Evolutionary conservation across 768 basidiomycete genomes (phyloP), one percentile per base, ranked within the genome.

Genomic region (Psilocybe tampanensis): DNA sequence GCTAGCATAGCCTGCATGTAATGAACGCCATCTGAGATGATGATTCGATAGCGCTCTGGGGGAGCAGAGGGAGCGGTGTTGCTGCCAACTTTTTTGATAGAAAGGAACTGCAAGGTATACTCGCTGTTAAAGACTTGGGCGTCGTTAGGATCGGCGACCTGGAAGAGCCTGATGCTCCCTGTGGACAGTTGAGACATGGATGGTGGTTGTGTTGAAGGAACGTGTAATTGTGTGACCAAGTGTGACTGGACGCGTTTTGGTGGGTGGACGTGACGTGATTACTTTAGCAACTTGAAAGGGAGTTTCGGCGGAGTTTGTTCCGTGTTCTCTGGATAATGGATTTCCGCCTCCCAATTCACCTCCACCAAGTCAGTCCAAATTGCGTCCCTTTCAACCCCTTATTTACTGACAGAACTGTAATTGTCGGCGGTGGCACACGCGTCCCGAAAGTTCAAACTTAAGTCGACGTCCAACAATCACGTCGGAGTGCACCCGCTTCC

Each of bases 1-100:
- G 95, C 92, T 32, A 98, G 79, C 97, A 99, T 98, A 22, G 91
- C 88, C 70, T 98, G 97, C 47, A 90, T 78, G 70, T 91, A 97
- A 62, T 90, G 75, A 18, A 79, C 77, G 39, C 96, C 95, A 72
- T 98, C 96, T 0, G 94, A 96, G 39, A 98, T 76, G 71, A 98
- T 92, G 58, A 96, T 80, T 59, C 94, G 82, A 71, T 83, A 86
- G 55, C 89, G 78, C 66, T 90, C 88, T 44, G 78, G 61, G 23
- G 60, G 53, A 6, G 75, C 64, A 43, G 65, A 73, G 13, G 45
- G 70, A n/a, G 58, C 59, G 32, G 43, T 47, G 23, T 47, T 64
- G 45, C 57, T 62, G 33, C 63, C 75, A 39, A 97, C 88, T 68
- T 86, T 86, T 73, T 94, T 96, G 60, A 94, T 83, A 39, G 86